Conservation (phyloP, 768 basidiomycete species). For the Clavaria fumosa region DNA sequence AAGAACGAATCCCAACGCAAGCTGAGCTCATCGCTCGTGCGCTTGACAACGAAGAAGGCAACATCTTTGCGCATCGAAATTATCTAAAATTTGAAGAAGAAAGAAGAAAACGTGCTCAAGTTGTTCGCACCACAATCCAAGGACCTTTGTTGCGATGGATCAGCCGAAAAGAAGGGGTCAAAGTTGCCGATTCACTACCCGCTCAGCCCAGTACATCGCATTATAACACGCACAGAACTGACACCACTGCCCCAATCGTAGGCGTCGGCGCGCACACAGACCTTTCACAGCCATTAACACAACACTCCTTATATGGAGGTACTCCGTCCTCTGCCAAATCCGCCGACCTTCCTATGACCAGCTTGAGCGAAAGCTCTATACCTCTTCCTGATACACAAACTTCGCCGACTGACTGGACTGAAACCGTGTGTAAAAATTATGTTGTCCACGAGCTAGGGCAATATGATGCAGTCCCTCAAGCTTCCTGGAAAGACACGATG, state of each 20-base stretch:
- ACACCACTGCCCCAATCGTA: background rate
- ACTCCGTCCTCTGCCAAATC: background rate
- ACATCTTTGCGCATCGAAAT: conserved; percentile 60
- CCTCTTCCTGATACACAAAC: conserved; percentile 5
- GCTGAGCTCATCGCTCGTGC: conserved; percentile 75
- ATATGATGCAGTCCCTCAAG: conserved; percentile 29
- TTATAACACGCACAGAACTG: background rate
- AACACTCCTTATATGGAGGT: conserved; percentile 1
- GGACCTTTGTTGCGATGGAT: conserved; percentile 63
- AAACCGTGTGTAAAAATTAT: conserved; percentile 52
- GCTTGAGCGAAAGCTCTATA: background rate
- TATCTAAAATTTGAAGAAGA: conserved; percentile 74
- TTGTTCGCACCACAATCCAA: conserved; percentile 42
- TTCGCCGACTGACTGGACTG: conserved; percentile 20
- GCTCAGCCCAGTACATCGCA: conserved; percentile 7
- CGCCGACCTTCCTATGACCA: background rate
- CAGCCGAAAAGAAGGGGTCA: conserved; percentile 45
- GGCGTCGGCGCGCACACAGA: background rate
- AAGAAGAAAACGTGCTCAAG: conserved; percentile 53
- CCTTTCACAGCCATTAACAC: background rate
- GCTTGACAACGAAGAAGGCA: conserved; percentile 77
- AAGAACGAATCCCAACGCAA: conserved; percentile 46
- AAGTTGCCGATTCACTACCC: conserved; percentile 22
- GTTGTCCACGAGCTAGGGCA: conserved; percentile 50
- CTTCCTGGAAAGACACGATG: conserved; percentile 62